These are phyloP conservation scores for Paraphoma chrysanthemicola DNA, from an alignment of 2,329 filamentous ascomycete genomes.

Conservation along the genomic window DNA sequence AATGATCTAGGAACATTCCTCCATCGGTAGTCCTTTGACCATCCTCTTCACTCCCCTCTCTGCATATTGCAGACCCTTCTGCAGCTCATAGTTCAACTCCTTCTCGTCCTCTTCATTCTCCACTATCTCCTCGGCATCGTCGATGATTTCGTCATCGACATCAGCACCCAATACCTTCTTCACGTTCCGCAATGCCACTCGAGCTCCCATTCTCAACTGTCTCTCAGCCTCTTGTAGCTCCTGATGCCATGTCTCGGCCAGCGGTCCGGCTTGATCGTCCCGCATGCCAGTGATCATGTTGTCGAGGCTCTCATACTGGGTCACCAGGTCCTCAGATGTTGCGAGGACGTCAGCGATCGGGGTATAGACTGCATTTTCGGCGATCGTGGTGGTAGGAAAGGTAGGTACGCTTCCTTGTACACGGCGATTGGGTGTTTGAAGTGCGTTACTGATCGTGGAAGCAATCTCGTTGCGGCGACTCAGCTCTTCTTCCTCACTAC, in stretches of 20 bases:
- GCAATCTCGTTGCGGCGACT: constrained; percentile 31
- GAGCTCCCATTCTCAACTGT: constrained; percentile 33
- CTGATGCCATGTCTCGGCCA: constrained; percentile 29
- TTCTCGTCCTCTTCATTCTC: constrained; percentile 8
- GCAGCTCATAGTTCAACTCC: constrained; percentile 29
- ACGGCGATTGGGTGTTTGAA: constrained; percentile 17
- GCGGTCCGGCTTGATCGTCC: constrained; percentile 17
- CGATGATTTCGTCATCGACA: neutral
- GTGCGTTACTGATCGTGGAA: constrained; percentile 21
- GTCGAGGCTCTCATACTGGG: constrained; percentile 34
- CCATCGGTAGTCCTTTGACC: constrained; percentile 35
- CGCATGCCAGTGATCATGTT: constrained; percentile 21
- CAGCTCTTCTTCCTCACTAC: constrained; percentile 22
- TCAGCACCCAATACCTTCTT: constrained; percentile 34
- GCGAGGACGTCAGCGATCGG: constrained; percentile 17
- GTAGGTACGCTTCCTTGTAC: constrained; percentile 4
- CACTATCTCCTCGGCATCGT: neutral
- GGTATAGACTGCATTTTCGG: constrained; percentile 19
- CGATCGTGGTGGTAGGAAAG: constrained; percentile 21
- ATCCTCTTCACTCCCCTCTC: constrained; percentile 44
- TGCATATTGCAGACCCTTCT: constrained; percentile 30
- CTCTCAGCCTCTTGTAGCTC: constrained; percentile 31
- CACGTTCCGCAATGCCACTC: constrained; percentile 35
- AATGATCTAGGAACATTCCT: constrained; percentile 1
- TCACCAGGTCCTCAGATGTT: constrained; percentile 24